These are phyloP conservation scores for Thermoascus crustaceus DNA, from an alignment of 2,329 filamentous ascomycete genomes.

Conservation along the genomic window DNA sequence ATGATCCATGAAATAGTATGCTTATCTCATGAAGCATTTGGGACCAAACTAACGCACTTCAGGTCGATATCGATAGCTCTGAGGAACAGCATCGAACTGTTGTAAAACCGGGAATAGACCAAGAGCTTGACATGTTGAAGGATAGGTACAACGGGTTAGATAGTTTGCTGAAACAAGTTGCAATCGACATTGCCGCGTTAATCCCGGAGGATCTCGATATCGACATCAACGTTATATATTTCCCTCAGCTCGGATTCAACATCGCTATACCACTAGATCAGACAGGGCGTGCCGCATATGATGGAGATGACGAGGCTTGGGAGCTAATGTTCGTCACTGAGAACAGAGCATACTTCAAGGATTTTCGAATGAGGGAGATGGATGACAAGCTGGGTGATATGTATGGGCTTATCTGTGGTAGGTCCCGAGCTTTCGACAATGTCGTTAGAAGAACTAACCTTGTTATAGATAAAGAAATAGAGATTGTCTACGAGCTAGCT, in stretches of 20 bases:
- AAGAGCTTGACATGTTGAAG: slow-evolving; percentile 69
- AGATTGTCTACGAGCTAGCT: slow-evolving; percentile 72
- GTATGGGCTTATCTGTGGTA: slow-evolving; percentile 74
- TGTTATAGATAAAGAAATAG: slow-evolving; percentile 68
- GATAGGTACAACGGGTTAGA: slow-evolving; percentile 70
- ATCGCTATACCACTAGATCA: slow-evolving; percentile 61
- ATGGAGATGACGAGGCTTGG: slow-evolving; percentile 62
- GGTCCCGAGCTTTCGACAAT: slow-evolving; percentile 14
- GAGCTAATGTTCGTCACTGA: slow-evolving; percentile 67
- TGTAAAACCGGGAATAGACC: slow-evolving; percentile 63
- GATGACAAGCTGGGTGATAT: slow-evolving; percentile 77
- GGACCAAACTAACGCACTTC: slow-evolving; percentile 8
- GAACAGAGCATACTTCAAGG: slow-evolving; percentile 76
- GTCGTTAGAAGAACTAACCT: slow-evolving; percentile 1
- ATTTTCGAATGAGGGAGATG: slow-evolving; percentile 67
- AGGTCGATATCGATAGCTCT: slow-evolving; percentile 73
- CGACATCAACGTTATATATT: slow-evolving; percentile 71
- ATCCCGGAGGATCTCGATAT: slow-evolving; percentile 52
- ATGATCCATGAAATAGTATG: slow-evolving; percentile 58
- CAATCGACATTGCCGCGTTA: slow-evolving; percentile 52
- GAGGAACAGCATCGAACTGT: slow-evolving; percentile 62
- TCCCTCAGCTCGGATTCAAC: slow-evolving; percentile 86
- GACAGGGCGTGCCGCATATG: slow-evolving; percentile 53
- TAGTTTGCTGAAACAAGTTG: slow-evolving; percentile 60
- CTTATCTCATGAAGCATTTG: neutral